Evolutionary conservation across 176 grass and related monocot genomes (phyloP).

Genomic region (Otatea glauca): DNA sequence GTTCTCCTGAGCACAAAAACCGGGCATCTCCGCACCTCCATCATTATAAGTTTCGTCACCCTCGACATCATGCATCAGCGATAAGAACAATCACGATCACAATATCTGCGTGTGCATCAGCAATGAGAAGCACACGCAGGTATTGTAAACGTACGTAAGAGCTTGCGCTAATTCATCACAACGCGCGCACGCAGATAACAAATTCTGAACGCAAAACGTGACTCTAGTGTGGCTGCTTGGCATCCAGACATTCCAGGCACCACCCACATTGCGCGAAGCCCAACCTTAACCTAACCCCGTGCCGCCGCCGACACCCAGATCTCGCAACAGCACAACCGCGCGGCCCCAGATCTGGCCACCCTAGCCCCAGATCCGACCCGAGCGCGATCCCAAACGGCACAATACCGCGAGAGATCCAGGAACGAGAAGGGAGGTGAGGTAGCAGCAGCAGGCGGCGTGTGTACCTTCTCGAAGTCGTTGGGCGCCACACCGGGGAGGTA

Average conservation of each 20-base stretch:
- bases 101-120: neutral
- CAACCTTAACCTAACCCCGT: neutral
- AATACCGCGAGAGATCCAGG: neutral
- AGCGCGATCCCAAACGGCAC: neutral
- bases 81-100: neutral
- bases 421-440: too few species aligned
- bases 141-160: neutral
- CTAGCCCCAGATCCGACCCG: slow-evolving; percentile 40
- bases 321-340: neutral
- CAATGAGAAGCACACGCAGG: neutral
- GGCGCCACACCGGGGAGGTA: slow-evolving; percentile 91
- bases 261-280: neutral
- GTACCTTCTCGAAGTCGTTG: slow-evolving; percentile 81
- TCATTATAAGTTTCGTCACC: neutral
- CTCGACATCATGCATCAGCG: neutral
- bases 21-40: neutral
- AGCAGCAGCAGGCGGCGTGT: neutral
- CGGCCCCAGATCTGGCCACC: slow-evolving; percentile 46
- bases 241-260: neutral
- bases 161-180: neutral
- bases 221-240: neutral
- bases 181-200: slow-evolving; percentile 3
- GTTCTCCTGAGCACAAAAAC: neutral
- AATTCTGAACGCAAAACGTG: neutral
- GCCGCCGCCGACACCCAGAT: slow-evolving; percentile 27